Evolutionary conservation across 306 rosid species (phyloP), one percentile per base, ranked within the genome.

Genomic region (Echinosophora koreensis): DNA sequence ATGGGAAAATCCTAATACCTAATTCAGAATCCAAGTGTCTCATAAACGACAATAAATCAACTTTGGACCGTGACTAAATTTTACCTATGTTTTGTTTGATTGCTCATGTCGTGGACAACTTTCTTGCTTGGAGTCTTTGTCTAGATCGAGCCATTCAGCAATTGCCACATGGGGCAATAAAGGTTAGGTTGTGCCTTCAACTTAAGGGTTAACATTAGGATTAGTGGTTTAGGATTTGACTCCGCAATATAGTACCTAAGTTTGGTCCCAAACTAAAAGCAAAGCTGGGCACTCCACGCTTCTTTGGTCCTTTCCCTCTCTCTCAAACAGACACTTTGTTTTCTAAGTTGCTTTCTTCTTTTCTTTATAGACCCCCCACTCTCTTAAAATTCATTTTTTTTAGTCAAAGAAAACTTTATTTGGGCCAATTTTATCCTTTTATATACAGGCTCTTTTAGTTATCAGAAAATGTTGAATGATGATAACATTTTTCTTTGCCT

Each of bases 1-100:
- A 61, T 66, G 79, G 63, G 73, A 75, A 74, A 71, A 77, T 69
- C 49, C 71, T 58, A 80, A 42, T 18, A 75, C 54, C 70, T 9
- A 79, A 76, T 17, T 50, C 9, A 70, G 84, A 68, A 76, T 82
- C 85, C 71, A 80, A 76, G 83, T 54, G 66, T 62, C 70, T 66
- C 8, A 64, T 67, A 84, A 80, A 79, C 84, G 89, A 89, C 85
- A 84, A 71, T 59, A 32, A 83, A 85, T 81, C 78, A 84, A 77
- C 81, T 72, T 81, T 72, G 78, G 88, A 75, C 16, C 38, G 37
- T 22, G 78, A 68, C 80, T 77, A 71, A 14, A 72, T 66, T 81
- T 83, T 69, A 76, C 50, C 73, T 52, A 14, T 55, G 80, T 81
- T 44, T 80, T 84, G 89, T 86, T 86, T 54, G 84, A 72, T 82